Percentiles rank a stretch among this genome's conserved stretches.
Conservation (phyloP, 2,329 filamentous ascomycete species). For the Aspergillus candidus region DNA sequence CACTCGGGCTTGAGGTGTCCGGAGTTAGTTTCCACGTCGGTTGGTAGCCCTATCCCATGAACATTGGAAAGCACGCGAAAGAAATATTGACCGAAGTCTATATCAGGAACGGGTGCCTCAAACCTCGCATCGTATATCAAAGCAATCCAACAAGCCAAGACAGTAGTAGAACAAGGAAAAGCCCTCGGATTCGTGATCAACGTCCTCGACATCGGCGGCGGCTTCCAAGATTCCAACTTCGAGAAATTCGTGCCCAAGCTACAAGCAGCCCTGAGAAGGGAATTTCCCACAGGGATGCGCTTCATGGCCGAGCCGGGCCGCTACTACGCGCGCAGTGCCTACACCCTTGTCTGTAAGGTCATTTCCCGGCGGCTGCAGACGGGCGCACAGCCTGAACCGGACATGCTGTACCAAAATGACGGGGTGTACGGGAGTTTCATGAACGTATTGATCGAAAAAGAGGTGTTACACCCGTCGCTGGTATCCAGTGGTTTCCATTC, state of each 20-base stretch:
- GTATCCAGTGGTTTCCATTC: constrained; percentile 1
- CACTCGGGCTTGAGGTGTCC: constrained; percentile 17
- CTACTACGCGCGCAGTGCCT: constrained; percentile 17
- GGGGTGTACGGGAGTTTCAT: constrained; percentile 24
- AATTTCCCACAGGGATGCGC: constrained; percentile 9
- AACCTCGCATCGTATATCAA: constrained; percentile 13
- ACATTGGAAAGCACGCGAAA: too few relatives aligned
- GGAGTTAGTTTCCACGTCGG: constrained; percentile 28
- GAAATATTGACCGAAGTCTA: too few relatives aligned
- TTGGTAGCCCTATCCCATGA: not conserved
- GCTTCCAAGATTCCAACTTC: constrained; percentile 19
- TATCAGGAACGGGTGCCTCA: constrained; percentile 14
- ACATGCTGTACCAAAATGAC: constrained; percentile 27
- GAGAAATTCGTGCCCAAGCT: constrained; percentile 11
- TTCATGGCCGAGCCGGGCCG: constrained; percentile 23
- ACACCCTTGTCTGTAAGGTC: constrained; percentile 18
- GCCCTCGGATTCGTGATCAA: constrained; percentile 12
- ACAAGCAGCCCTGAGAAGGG: not conserved
- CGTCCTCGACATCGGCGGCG: constrained; percentile 22
- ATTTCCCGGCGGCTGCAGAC: constrained; percentile 16
- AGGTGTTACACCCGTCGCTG: constrained; percentile 6
- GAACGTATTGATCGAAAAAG: constrained; percentile 12
- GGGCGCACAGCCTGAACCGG: constrained; percentile 2
- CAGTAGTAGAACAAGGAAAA: constrained; percentile 13
- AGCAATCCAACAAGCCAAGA: constrained; percentile 15